A percentile compares a stretch with the other conserved stretches of the same genome.
phyloP scores from a whole-genome alignment of 2,329 filamentous ascomycete genomes.

The Xylaria sp. region DNA sequence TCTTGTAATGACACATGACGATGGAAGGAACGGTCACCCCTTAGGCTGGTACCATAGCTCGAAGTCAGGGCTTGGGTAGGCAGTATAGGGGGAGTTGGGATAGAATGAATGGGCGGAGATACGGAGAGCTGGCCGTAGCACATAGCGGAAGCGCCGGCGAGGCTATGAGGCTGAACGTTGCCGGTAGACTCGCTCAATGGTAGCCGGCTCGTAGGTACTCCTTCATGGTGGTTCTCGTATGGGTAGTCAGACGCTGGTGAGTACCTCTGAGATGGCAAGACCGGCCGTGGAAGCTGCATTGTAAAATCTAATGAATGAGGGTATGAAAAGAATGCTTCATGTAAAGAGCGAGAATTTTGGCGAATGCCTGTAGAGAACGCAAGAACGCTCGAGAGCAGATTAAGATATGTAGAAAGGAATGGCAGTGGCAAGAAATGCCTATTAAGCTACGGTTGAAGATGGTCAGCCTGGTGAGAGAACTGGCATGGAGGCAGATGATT shows the following conservation, averaged over 20 bases:
- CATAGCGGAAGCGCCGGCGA: conserved; percentile 54
- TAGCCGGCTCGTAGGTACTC: conserved; percentile 52
- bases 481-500: conserved; percentile 50
- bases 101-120: conserved; percentile 56
- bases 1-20: conserved; percentile 51
- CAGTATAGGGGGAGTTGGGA: conserved; percentile 59
- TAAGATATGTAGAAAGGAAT: conserved; percentile 54
- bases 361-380: conserved; percentile 48
- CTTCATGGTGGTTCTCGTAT: conserved; percentile 58
- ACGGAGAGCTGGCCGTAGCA: conserved; percentile 58
- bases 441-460: conserved; percentile 45
- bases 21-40: conserved; percentile 50
- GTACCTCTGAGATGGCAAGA: conserved; percentile 64
- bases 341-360: conserved; percentile 49
- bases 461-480: conserved; percentile 39
- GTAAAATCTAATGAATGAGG: conserved; percentile 43
- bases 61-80: conserved; percentile 64
- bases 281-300: conserved; percentile 58
- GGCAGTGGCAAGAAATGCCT: conserved; percentile 51
- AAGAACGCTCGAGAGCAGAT: conserved; percentile 52
- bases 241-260: conserved; percentile 59
- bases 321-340: conserved; percentile 49
- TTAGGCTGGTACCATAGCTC: conserved; percentile 55
- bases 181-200: conserved; percentile 65
- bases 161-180: conserved; percentile 60